Evolutionary conservation across 371 early-diverging fungal genomes (phyloP), one percentile per base, ranked within the genome.

Genomic region (Nematocida sp.): DNA sequence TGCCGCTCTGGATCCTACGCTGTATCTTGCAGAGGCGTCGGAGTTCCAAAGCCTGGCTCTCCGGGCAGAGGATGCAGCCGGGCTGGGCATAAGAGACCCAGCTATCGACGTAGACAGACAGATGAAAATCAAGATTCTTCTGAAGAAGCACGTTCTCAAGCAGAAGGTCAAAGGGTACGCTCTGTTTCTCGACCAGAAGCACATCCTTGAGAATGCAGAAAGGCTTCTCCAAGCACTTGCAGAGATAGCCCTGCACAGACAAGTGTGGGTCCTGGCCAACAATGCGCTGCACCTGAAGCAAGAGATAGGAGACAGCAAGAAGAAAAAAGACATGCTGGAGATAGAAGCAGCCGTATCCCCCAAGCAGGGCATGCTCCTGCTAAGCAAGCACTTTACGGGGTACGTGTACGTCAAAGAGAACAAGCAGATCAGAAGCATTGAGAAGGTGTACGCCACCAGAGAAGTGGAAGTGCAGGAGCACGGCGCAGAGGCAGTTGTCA

Each of bases 141-240:
- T 66, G 21, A 41, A 55, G 11, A 66, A 43, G 66, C 46, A 66
- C 66, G 34, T 66, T 4, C 54, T 54, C 25, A 48, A 48, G 8
- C 36, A 41, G 46, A 36, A 40, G 3, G 8, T 45, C 43, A 53
- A 55, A 55, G 66, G 66, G n/a, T 31, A 66, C 31, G 37, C 66
- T 13, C 66, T 66, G 41, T 49, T 13, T 4, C 52, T 66, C 31
- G 66, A 66, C 45, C 54, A 66, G 29, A 36, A 45, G 19, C 45
- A 55, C 34, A 53, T 66, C 37, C n/a, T 66, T 19, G 66, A 66
- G n/a, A 66, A 66, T 32, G 48, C 52, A 17, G 56, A 55, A 3
- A 37, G 66, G 31, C 31, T 66, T 7, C 29, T 55, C 8, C 17
- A 38, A 0, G 66, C 43, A 1, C 66, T 66, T 0, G 5, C 55